Evolutionary conservation across 73 alveolate genomes (phyloP), one percentile per base, ranked within the genome.

Genomic region (Symbiodinium natans): DNA sequence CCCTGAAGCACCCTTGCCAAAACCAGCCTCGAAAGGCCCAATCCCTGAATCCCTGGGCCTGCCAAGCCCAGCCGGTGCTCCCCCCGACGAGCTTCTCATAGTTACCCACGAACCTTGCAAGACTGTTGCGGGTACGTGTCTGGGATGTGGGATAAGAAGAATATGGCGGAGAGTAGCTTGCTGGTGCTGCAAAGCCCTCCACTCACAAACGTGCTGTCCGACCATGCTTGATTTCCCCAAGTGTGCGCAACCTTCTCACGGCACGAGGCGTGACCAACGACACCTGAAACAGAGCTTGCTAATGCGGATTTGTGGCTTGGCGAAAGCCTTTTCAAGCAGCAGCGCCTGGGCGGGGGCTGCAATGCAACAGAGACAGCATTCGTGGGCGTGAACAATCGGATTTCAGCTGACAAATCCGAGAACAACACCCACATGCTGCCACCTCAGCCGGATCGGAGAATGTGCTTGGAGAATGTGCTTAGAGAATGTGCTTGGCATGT

Each of bases 321-420:
- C 98, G 21, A 92, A 75, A 39, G 98, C 98, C 63, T 92, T 92
- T 63, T 92, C 98, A 2, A 92, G 92, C 68, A 92, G 92, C 83
- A 92, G 46, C 6, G 98, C 92, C 98, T 89, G 5, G 39, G 38
- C 63, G 15, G 25, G 34, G 31, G 13, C 31, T 7, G 38, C 40
- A n/a, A 25, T 77, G 87, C 10, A 11, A 21, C 38, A 10, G 52
- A 33, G 52, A 13, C 4, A 40, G 63, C 71, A 52, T 9, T n/a
- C n/a, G 71, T 52, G 15, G 71, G 6, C 17, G 23, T 52, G 36
- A 13, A 75, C 7, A 33, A 21, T n/a, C 36, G 56, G 9, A 25
- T n/a, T 9, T 74, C 25, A 41, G 39, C n/a, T n/a, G n/a, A n/a
- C 68, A 39, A n/a, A 19, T 40, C 41, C 39, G 31, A 68, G 96